Evolutionary conservation across 805 yeast genomes (phyloP).

Genomic region (Hanseniaspora vineae): DNA sequence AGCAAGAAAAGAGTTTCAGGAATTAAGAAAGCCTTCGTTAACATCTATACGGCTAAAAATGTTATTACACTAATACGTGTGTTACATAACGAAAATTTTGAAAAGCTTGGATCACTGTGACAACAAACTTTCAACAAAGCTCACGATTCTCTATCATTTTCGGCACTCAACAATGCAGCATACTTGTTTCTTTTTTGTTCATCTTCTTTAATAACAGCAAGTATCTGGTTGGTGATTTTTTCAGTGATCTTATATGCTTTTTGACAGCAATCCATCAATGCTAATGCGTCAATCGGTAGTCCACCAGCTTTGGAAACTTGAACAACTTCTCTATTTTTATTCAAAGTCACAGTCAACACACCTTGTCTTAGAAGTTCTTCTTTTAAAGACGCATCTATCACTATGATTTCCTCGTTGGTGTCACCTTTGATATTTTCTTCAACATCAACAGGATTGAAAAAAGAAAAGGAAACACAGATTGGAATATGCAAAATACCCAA

Average conservation of each 20-base stretch:
- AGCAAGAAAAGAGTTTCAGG: too few relatives aligned
- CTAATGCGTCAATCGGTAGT: slow-evolving; percentile 59
- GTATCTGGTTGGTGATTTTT: slow-evolving; percentile 49
- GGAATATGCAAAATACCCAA: slow-evolving; percentile 82
- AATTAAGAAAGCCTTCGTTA: too few relatives aligned
- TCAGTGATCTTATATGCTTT: slow-evolving; percentile 55
- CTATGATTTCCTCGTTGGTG: slow-evolving; percentile 40
- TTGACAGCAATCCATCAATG: slow-evolving; percentile 54
- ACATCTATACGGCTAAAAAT: too few relatives aligned
- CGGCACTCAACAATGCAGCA: slow-evolving; percentile 21
- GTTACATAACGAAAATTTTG: too few relatives aligned
- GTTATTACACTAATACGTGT: too few relatives aligned
- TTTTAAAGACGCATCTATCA: slow-evolving; percentile 62
- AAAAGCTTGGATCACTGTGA: too few relatives aligned
- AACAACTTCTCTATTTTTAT: slow-evolving; percentile 81
- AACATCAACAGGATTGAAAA: slow-evolving; percentile 53
- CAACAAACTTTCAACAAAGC: too few relatives aligned
- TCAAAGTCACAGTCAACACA: slow-evolving; percentile 69
- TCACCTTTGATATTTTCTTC: slow-evolving; percentile 66
- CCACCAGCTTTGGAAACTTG: slow-evolving; percentile 90
- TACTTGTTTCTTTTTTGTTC: slow-evolving; percentile 32
- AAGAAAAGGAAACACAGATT: slow-evolving; percentile 78
- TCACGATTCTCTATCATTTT: slow-evolving; percentile 16
- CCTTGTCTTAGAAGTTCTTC: slow-evolving; percentile 76
- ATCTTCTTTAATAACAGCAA: slow-evolving; percentile 41